A percentile compares a stretch with the other conserved stretches of the same genome.
phyloP scores from a whole-genome alignment of 768 basidiomycete genomes.

The Cyclocybe aegerita region DNA sequence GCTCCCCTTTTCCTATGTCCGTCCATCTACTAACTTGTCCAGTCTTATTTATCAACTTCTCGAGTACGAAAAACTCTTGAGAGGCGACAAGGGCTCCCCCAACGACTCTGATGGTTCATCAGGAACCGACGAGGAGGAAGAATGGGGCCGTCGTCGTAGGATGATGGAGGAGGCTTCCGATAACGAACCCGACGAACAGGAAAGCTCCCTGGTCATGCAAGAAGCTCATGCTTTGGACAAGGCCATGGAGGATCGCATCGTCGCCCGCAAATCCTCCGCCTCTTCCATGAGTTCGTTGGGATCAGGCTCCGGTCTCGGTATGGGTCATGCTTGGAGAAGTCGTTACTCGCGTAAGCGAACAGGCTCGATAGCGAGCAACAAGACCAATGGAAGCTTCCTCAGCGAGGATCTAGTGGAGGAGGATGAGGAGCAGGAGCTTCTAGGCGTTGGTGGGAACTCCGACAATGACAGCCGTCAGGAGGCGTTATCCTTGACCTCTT shows the following conservation, averaged over 20 bases:
- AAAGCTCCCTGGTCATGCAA: constrained; percentile 59
- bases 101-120: constrained; percentile 59
- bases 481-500: constrained; percentile 40
- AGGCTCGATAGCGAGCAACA: constrained; percentile 72
- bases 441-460: constrained; percentile 70
- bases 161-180: constrained; percentile 56
- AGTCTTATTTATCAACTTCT: constrained; percentile 92
- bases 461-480: constrained; percentile 40
- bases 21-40: constrained; percentile 15
- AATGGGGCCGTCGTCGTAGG: constrained; percentile 73
- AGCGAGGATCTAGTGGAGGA: constrained; percentile 84
- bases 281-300: constrained; percentile 56
- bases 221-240: constrained; percentile 85
- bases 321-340: constrained; percentile 65
- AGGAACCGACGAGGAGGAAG: constrained; percentile 62
- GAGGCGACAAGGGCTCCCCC: constrained; percentile 39
- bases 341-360: constrained; percentile 71
- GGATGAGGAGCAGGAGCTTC: constrained; percentile 73
- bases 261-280: constrained; percentile 69
- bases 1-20: constrained; percentile 24
- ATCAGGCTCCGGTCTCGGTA: constrained; percentile 53
- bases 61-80: constrained; percentile 83
- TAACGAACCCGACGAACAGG: constrained; percentile 51
- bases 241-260: constrained; percentile 82
- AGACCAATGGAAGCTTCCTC: constrained; percentile 64